phyloP scores from a whole-genome alignment of 1,284 basidiomycete genomes.

The Cryptococcus jaspeensis region DNA sequence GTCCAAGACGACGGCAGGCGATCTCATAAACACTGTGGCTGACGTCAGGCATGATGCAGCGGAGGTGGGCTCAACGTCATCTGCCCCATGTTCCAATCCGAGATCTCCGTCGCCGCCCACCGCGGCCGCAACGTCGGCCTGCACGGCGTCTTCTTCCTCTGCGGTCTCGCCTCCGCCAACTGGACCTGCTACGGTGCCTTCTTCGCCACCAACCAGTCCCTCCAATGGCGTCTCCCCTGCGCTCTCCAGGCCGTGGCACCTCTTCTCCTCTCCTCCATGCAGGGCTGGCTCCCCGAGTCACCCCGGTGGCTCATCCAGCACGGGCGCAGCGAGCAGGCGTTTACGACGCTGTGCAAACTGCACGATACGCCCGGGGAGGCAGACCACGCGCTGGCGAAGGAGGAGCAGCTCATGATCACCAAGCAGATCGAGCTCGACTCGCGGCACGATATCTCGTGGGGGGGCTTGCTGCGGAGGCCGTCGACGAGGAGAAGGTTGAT shows the following conservation, averaged over 20 bases:
- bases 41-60: background rate
- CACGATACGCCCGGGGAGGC: conserved; percentile 21
- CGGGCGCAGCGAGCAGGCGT: conserved; percentile 34
- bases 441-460: conserved; percentile 8
- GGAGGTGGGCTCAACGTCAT: conserved; percentile 8
- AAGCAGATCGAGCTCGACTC: conserved; percentile 15
- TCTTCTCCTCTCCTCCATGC: background rate
- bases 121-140: conserved; percentile 9
- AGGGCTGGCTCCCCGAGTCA: conserved; percentile 10
- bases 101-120: conserved; percentile 9
- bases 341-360: conserved; percentile 27
- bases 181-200: conserved; percentile 6
- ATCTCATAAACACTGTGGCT: background rate
- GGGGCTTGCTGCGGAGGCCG: conserved; percentile 3
- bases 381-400: background rate
- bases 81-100: conserved; percentile 13
- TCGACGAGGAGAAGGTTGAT: conserved; percentile 3
- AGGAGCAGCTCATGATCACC: conserved; percentile 8
- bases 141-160: conserved; percentile 10
- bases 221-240: conserved; percentile 8
- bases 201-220: conserved; percentile 2
- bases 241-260: conserved; percentile 6
- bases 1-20: too few species aligned
- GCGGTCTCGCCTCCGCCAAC: conserved; percentile 3
- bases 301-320: conserved; percentile 39